Evolutionary conservation across 768 basidiomycete genomes (phyloP), one percentile per base, ranked within the genome.

Genomic region (Pisolithus orientalis): DNA sequence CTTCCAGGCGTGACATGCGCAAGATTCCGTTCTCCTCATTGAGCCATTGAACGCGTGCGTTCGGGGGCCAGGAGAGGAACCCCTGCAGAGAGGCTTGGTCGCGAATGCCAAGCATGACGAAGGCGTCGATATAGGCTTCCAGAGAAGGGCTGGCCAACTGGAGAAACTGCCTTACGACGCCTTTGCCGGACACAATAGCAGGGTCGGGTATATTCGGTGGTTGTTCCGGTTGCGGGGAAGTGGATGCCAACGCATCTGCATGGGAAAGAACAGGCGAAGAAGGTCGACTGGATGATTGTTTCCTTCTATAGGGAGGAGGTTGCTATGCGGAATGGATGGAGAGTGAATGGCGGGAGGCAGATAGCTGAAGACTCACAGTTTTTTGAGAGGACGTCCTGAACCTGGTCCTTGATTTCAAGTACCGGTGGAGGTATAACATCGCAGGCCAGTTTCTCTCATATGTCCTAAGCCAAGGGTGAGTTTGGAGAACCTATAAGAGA

Each of bases 11-110:
- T 13, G 64, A 62, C n/a, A 64, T 53, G 4, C 42, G 53, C 17
- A 68, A 45, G 5, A 44, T 34, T 7, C 1, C 43, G 16, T 47
- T 50, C 5, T 37, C 43, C 11, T 58, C 57, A 16, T 58, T 50
- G 21, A 69, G 37, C 44, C 63, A 62, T 28, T 55, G 47, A 2
- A 47, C n/a, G 37, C 59, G 63, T 1, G 32, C 29, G 4, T 8
- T 39, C 28, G 53, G 55, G 5, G 59, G 57, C 63, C 65, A 67
- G 14, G 53, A 52, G 16, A 63, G n/a, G 49, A 69, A 62, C 28
- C 53, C 59, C 11, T 45, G 43, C 38, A 66, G 52, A 6, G 58
- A 63, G 40, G 46, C 39, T 53, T 51, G 34, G 28, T 64, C 57
- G 40, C 58, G 57, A 46, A 68, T 44, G 25, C 65, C 66, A 44